A percentile compares a stretch with the other conserved stretches of the same genome.
These are phyloP conservation scores for Phytophthora syringae DNA, from an alignment of 352 stramenopile species.

Conservation along the genomic window DNA sequence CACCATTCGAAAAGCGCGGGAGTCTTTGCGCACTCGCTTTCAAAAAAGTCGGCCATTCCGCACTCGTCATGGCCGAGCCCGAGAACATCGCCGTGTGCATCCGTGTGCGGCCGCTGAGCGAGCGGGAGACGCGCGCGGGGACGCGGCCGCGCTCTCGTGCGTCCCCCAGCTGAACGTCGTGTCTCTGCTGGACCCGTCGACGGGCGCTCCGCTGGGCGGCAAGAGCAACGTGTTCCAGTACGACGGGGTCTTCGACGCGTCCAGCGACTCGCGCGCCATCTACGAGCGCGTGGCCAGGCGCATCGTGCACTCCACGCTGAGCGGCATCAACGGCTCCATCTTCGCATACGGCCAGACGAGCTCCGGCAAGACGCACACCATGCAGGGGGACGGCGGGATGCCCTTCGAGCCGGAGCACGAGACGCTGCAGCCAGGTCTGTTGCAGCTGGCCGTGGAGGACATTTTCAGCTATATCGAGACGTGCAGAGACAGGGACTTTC, in stretches of 20 bases:
- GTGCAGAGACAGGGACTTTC: slow-evolving; percentile 91
- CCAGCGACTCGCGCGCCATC: slow-evolving; percentile 55
- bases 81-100: slow-evolving; percentile 88
- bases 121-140: slow-evolving; percentile 61
- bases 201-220: slow-evolving; percentile 56
- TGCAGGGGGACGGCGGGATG: slow-evolving; percentile 85
- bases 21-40: neutral
- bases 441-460: slow-evolving; percentile 94
- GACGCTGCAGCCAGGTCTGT: slow-evolving; percentile 47
- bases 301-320: slow-evolving; percentile 77
- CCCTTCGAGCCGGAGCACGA: slow-evolving; percentile 22
- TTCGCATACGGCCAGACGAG: slow-evolving; percentile 98
- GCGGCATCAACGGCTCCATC: slow-evolving; percentile 88
- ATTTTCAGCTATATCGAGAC: slow-evolving; percentile 93
- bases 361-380: slow-evolving; percentile 97
- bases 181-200: slow-evolving; percentile 55
- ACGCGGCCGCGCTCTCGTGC: slow-evolving; percentile 52
- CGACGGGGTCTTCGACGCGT: slow-evolving; percentile 78
- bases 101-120: slow-evolving; percentile 79
- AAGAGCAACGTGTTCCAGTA: slow-evolving; percentile 84
- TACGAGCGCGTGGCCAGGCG: slow-evolving; percentile 67
- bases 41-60: neutral
- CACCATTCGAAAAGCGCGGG: neutral
- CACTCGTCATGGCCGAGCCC: slow-evolving; percentile 24
- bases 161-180: slow-evolving; percentile 56